Percentiles rank a stretch among this genome's conserved stretches.
Conservation (phyloP, 129 eudicot species). For the Flaveria ramosissima region DNA sequence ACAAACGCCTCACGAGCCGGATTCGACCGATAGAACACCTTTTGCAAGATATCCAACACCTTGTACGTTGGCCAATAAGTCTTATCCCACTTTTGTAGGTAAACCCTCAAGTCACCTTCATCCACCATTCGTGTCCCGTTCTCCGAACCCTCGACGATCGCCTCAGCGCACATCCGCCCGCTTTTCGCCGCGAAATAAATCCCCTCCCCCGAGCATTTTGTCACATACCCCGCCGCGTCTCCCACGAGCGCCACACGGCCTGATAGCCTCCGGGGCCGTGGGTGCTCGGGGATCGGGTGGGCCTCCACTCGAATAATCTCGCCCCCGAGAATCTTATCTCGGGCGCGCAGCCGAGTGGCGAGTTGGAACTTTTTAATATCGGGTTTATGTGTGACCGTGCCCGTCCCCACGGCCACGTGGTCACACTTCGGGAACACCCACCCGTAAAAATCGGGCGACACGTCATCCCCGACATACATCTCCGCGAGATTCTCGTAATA, state of each 20-base stretch:
- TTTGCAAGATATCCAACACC: conserved; percentile 86
- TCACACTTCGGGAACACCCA: conserved; percentile 98
- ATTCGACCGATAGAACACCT: conserved; percentile 90
- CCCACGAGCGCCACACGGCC: conserved; percentile 84
- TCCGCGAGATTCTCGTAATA: conserved; percentile 89
- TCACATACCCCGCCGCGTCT: conserved; percentile 95
- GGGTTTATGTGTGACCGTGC: conserved; percentile 87
- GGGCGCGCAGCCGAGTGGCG: conserved; percentile 76
- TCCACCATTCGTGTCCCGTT: conserved; percentile 85
- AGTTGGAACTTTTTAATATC: conserved; percentile 86
- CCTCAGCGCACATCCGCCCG: conserved; percentile 98
- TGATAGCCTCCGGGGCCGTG: conserved; percentile 62
- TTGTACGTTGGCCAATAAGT: conserved; percentile 96
- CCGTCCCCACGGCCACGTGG: conserved; percentile 96
- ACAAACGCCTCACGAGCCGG: conserved; percentile 99
- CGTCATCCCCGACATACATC: conserved; percentile 98
- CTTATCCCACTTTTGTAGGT: conserved; percentile 91
- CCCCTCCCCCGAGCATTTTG: conserved; percentile 96
- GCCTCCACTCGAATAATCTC: conserved; percentile 90
- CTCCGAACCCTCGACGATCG: conserved; percentile 90
- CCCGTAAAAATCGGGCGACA: conserved; percentile 95
- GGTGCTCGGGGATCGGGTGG: conserved; percentile 97
- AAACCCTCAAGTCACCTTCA: conserved; percentile 75
- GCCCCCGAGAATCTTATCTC: conserved; percentile 83
- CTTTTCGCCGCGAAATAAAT: conserved; percentile 97